Conservation (phyloP, 768 basidiomycete species). For the Mycena rebaudengoi region DNA sequence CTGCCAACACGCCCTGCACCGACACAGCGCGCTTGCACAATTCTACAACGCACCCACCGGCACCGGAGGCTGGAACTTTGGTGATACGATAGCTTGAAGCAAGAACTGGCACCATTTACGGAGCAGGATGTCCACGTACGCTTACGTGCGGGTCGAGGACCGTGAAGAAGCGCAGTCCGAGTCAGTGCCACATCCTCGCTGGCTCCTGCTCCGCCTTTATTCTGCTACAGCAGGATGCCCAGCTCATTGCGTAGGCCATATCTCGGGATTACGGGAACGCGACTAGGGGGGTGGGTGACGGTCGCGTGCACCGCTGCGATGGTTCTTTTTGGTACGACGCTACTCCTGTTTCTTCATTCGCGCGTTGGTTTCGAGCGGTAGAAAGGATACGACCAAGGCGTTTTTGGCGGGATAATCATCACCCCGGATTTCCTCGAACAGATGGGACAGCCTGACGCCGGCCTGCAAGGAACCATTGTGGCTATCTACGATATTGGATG, state of each 20-base stretch:
- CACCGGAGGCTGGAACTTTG: no score
- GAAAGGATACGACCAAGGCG: constrained; percentile 62
- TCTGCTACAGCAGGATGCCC: constrained; percentile 11
- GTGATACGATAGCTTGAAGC: no score
- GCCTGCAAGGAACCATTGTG: constrained; percentile 57
- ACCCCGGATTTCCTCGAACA: constrained; percentile 54
- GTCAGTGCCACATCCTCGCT: neutral
- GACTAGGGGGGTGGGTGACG: constrained; percentile 56
- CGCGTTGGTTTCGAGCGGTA: neutral
- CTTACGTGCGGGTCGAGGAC: constrained; percentile 23
- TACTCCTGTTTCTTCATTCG: neutral
- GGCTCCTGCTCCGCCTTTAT: neutral
- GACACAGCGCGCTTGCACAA: no score
- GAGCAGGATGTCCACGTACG: constrained; percentile 29
- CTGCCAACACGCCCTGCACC: no score
- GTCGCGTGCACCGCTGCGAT: constrained; percentile 62
- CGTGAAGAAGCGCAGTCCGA: constrained; percentile 20
- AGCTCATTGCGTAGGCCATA: constrained; percentile 41
- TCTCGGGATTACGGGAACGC: constrained; percentile 53
- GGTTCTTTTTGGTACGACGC: constrained; percentile 57
- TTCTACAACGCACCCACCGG: no score
- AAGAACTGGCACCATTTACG: no score
- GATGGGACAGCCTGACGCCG: constrained; percentile 56
- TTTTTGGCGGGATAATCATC: constrained; percentile 61
- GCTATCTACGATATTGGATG: constrained; percentile 62